These are phyloP conservation scores for Fistulinella prunicolor DNA, from an alignment of 768 basidiomycete species.

Conservation along the genomic window DNA sequence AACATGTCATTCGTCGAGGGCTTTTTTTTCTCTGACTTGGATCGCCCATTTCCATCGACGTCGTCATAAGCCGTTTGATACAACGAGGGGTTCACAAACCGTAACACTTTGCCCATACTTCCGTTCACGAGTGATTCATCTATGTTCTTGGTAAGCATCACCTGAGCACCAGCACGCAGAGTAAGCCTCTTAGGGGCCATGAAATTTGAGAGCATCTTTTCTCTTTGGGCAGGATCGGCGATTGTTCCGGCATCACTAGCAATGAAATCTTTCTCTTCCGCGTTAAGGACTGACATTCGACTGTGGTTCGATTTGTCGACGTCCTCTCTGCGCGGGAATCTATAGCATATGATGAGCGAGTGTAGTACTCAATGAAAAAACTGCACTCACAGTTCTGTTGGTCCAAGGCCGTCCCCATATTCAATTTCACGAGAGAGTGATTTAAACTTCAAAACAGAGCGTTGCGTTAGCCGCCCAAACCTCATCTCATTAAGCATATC, in stretches of 20 bases:
- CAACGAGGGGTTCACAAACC: conserved; percentile 58
- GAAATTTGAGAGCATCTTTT: conserved; percentile 84
- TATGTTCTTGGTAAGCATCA: conserved; percentile 94
- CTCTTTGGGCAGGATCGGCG: conserved; percentile 50
- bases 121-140: conserved; percentile 93
- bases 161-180: conserved; percentile 80
- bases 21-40: conserved; percentile 33
- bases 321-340: conserved; percentile 89
- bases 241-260: conserved; percentile 66
- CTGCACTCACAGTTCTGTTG: conserved; percentile 80
- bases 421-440: conserved; percentile 64
- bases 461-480: conserved; percentile 65
- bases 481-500: conserved; percentile 99
- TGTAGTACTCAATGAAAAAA: neutral
- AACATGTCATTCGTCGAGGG: conserved; percentile 32
- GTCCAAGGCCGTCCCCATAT: conserved; percentile 78
- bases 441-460: conserved; percentile 70
- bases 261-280: conserved; percentile 49
- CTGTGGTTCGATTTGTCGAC: conserved; percentile 80
- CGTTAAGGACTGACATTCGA: conserved; percentile 61
- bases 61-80: conserved; percentile 45
- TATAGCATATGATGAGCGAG: conserved; percentile 29
- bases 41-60: conserved; percentile 31
- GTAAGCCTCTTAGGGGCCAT: conserved; percentile 77
- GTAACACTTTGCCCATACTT: conserved; percentile 80